phyloP scores from a whole-genome alignment of 768 basidiomycete genomes.

The Lactarius quietus region DNA sequence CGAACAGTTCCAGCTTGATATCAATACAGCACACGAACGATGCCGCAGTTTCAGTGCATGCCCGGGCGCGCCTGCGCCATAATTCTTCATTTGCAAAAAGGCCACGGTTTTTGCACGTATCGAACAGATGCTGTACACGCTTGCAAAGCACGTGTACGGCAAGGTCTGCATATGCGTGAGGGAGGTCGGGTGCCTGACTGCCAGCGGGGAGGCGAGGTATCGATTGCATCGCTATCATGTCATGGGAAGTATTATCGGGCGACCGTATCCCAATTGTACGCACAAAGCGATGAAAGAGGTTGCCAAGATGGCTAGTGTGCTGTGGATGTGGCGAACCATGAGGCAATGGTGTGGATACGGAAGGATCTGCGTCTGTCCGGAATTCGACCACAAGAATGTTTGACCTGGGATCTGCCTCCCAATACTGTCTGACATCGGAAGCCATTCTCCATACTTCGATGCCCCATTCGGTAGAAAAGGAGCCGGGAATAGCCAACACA shows the following conservation, averaged over 20 bases:
- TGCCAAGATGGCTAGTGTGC: no score
- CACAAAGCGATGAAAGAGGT: no score
- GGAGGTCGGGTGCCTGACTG: not conserved
- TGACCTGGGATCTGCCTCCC: not conserved
- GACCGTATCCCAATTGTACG: no score
- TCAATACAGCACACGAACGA: conserved; percentile 11
- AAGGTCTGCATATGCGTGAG: no score
- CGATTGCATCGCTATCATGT: not conserved
- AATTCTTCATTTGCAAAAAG: not conserved
- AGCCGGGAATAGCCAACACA: conserved; percentile 6
- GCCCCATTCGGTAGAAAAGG: conserved; percentile 13
- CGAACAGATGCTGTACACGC: conserved; percentile 6
- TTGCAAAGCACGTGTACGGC: conserved; percentile 9
- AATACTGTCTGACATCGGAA: not conserved
- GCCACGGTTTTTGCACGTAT: conserved; percentile 8
- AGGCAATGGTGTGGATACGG: no score
- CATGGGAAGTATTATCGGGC: not conserved
- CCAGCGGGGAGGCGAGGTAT: not conserved
- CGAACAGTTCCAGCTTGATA: conserved; percentile 6
- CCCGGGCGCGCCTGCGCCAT: conserved; percentile 18
- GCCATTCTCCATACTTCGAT: conserved; percentile 4
- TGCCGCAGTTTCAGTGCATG: conserved; percentile 15
- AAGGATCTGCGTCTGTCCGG: not conserved
- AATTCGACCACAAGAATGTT: not conserved
- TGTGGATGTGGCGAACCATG: no score